Percentiles rank a stretch among this genome's conserved stretches.
These are phyloP conservation scores for Mycosarcoma maydis DNA, from an alignment of 1,284 basidiomycete genomes.

Conservation along the genomic window DNA sequence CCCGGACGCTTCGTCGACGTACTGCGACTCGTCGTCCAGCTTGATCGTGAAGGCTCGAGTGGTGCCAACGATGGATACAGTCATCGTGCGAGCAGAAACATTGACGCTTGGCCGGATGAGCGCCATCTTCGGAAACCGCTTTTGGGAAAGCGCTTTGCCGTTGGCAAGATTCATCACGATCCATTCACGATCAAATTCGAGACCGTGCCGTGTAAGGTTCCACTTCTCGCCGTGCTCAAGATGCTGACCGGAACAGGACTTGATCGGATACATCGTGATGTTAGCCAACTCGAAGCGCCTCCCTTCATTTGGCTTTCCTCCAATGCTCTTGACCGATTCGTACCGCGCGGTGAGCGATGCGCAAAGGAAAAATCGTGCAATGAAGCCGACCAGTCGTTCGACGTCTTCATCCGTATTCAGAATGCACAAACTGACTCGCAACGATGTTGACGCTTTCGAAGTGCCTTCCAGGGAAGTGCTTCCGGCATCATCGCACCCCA, in stretches of 20 bases:
- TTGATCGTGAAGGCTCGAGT: background rate
- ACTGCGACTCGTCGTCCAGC: slow-evolving; percentile 26
- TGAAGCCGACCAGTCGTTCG: slow-evolving; percentile 39
- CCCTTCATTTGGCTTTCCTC: background rate
- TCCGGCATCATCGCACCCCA: slow-evolving; percentile 48
- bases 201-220: slow-evolving; percentile 41
- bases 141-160: slow-evolving; percentile 52
- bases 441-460: slow-evolving; percentile 14
- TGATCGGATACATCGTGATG: slow-evolving; percentile 52
- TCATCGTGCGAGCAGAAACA: slow-evolving; percentile 14
- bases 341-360: background rate
- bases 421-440: slow-evolving; percentile 46
- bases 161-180: slow-evolving; percentile 45
- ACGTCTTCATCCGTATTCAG: slow-evolving; percentile 50
- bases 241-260: slow-evolving; percentile 49
- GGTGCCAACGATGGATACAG: slow-evolving; percentile 10
- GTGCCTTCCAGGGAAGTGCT: slow-evolving; percentile 3
- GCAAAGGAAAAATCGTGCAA: slow-evolving; percentile 41
- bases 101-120: slow-evolving; percentile 43
- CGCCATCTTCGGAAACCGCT: slow-evolving; percentile 48
- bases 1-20: background rate
- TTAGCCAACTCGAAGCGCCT: slow-evolving; percentile 22
- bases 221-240: slow-evolving; percentile 23
- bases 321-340: no score
- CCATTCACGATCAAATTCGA: slow-evolving; percentile 52